phyloP scores from a whole-genome alignment of 2,329 filamentous ascomycete species.

The Davidsoniella neocaledoniae region DNA sequence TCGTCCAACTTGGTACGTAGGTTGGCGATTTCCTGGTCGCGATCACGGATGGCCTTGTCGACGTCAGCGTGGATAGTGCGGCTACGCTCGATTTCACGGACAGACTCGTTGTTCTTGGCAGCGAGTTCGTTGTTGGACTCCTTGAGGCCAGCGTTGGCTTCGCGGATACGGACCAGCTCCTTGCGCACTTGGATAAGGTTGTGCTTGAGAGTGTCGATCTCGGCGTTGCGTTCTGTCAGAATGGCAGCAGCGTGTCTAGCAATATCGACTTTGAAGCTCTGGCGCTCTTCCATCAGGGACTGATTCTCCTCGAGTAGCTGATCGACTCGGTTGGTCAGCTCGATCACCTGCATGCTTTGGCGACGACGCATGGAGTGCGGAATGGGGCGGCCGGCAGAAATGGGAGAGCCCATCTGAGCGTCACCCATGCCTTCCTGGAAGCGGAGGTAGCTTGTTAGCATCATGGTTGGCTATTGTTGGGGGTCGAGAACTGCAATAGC shows the following conservation, averaged over 20 bases:
- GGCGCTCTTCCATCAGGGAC: conserved; percentile 54
- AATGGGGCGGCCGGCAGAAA: conserved; percentile 59
- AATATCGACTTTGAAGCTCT: conserved; percentile 48
- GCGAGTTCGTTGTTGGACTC: conserved; percentile 64
- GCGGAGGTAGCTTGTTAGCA: conserved; percentile 12
- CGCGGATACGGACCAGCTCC: conserved; percentile 63
- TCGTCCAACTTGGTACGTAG: conserved; percentile 63
- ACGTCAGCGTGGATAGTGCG: conserved; percentile 42
- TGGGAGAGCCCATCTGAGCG: conserved; percentile 68
- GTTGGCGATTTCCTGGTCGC: conserved; percentile 66
- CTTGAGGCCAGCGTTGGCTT: conserved; percentile 65
- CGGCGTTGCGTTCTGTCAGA: conserved; percentile 65
- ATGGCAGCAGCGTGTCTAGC: conserved; percentile 50
- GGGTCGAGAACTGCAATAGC: neutral
- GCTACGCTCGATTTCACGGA: conserved; percentile 52
- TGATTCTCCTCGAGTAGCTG: conserved; percentile 75
- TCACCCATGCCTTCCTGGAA: conserved; percentile 82
- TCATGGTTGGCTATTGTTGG: conserved; percentile 3
- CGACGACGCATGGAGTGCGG: conserved; percentile 92
- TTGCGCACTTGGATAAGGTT: conserved; percentile 66
- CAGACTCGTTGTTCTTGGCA: conserved; percentile 47
- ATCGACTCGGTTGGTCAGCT: conserved; percentile 74
- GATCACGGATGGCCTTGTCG: conserved; percentile 52
- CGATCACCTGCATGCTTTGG: conserved; percentile 92
- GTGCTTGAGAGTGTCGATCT: conserved; percentile 68